Evolutionary conservation across 2,329 filamentous ascomycete species (phyloP), one percentile per base, ranked within the genome.

Genomic region (Endothia cerciana): DNA sequence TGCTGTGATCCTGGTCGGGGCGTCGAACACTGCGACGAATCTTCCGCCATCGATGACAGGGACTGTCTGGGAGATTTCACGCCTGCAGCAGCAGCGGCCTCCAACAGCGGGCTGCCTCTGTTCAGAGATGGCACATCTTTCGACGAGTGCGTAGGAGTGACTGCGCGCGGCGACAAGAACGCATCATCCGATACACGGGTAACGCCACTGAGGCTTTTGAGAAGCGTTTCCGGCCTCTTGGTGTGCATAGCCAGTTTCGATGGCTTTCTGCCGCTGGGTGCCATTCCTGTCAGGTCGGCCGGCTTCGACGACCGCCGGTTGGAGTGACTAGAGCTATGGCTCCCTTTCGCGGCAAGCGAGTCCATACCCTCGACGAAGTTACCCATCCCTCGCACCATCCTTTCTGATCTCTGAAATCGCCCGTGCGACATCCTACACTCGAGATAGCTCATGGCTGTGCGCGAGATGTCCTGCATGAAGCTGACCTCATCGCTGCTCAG

Each of bases 311-410:
- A n/a, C n/a, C 33, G 40, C 58, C 60, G 60, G 38, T 64, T 62
- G n/a, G 61, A 36, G 33, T 55, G 57, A 11, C 49, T 58, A 22
- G 60, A 47, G 19, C 62, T 51, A n/a, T 30, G 62, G 1, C 36
- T 57, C 15, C 13, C 19, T 6, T 19, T 19, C 11, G 57, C 11
- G 1, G 59, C 51, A 2, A 67, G 65, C 47, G 65, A 67, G 36
- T 67, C 65, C 2, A 58, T 49, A 0, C 73, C 76, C 55, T 79
- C 78, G 4, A 80, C 68, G 53, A 80, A 80, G 1, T 71, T 74
- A 0, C 75, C 74, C 1, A 80, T 30, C 0, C 78, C 79, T 15
- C 75, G 68, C 3, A 74, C 75, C 74, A 81, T 80, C 4, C 77
- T 73, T 40, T 77, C 75, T 8, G 72, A 75, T 4, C 76, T 72